Conservation (phyloP, 768 basidiomycete genomes). For the Lactarius sp. region DNA sequence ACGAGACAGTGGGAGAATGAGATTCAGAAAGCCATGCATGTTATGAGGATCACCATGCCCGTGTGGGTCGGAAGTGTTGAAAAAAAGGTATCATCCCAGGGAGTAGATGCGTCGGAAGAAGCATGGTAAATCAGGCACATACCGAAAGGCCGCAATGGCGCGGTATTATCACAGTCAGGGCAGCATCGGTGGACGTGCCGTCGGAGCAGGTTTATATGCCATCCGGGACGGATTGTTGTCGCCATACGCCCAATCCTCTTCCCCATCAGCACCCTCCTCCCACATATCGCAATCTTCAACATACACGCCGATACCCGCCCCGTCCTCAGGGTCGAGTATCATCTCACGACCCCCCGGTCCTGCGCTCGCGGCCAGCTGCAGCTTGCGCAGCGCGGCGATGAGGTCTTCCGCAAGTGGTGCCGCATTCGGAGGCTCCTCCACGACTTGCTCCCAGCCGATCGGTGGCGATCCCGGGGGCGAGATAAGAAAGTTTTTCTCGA, state of each 20-base stretch:
- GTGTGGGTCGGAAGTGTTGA: slow-evolving; percentile 65
- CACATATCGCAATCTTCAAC: slow-evolving; percentile 65
- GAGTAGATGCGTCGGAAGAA: slow-evolving; percentile 7
- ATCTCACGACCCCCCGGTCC: slow-evolving; percentile 43
- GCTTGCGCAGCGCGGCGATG: slow-evolving; percentile 65
- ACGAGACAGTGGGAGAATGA: slow-evolving; percentile 29
- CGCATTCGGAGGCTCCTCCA: slow-evolving; percentile 85
- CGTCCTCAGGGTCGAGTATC: slow-evolving; percentile 63
- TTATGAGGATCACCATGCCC: slow-evolving; percentile 45
- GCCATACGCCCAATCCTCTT: slow-evolving; percentile 58
- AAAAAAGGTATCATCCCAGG: slow-evolving; percentile 55
- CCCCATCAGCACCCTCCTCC: slow-evolving; percentile 31
- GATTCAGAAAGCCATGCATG: slow-evolving; percentile 59
- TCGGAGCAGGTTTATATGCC: slow-evolving; percentile 49
- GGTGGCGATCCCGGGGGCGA: slow-evolving; percentile 98
- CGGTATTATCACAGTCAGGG: slow-evolving; percentile 25
- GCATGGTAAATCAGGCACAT: slow-evolving; percentile 16
- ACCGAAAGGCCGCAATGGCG: slow-evolving; percentile 24
- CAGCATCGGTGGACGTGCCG: slow-evolving; percentile 51
- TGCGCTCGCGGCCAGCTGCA: slow-evolving; percentile 46
- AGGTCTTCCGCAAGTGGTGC: slow-evolving; percentile 85
- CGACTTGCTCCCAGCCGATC: slow-evolving; percentile 90
- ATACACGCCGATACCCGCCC: slow-evolving; percentile 69
- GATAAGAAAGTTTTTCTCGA: slow-evolving; percentile 94
- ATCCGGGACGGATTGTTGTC: slow-evolving; percentile 41